These are phyloP conservation scores for Pyrenochaeta sp. DNA, from an alignment of 2,329 filamentous ascomycete species.

Conservation along the genomic window DNA sequence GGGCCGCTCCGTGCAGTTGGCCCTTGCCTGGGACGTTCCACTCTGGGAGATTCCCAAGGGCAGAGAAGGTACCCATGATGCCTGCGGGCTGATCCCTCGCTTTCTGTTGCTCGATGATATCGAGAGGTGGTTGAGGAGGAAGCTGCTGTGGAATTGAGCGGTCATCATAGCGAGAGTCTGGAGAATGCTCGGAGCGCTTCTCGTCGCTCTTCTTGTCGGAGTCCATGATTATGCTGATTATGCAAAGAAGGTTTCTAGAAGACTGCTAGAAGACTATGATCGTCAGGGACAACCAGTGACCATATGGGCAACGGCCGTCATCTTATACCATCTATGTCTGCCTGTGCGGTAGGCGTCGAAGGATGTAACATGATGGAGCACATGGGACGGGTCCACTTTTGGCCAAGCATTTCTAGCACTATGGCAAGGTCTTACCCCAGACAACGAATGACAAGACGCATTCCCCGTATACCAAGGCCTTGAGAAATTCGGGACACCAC, in stretches of 20 bases:
- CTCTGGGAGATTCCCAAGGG: conserved; percentile 22
- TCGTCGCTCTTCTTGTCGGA: conserved; percentile 4
- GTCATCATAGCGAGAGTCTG: conserved; percentile 7
- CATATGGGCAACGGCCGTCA: background rate
- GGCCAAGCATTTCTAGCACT: background rate
- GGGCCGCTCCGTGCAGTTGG: conserved; percentile 15
- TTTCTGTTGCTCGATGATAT: conserved; percentile 6
- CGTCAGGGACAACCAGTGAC: background rate
- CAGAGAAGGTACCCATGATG: conserved; percentile 8
- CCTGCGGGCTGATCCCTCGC: conserved; percentile 2
- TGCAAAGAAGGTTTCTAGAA: too few species aligned
- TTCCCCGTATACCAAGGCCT: background rate
- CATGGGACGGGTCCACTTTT: background rate
- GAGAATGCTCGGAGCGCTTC: conserved; percentile 12
- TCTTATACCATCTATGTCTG: background rate
- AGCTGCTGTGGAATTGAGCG: conserved; percentile 1
- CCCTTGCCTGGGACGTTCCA: conserved; percentile 21
- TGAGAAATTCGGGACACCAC: background rate
- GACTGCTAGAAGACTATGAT: too few species aligned
- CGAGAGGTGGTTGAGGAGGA: conserved; percentile 1
- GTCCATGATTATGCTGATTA: conserved; percentile 10
- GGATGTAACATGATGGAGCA: background rate
- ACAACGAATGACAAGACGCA: background rate
- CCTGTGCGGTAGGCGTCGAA: background rate
- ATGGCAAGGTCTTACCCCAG: background rate